Conservation (phyloP, 75 land plant genomes). For the Picea glauca region DNA sequence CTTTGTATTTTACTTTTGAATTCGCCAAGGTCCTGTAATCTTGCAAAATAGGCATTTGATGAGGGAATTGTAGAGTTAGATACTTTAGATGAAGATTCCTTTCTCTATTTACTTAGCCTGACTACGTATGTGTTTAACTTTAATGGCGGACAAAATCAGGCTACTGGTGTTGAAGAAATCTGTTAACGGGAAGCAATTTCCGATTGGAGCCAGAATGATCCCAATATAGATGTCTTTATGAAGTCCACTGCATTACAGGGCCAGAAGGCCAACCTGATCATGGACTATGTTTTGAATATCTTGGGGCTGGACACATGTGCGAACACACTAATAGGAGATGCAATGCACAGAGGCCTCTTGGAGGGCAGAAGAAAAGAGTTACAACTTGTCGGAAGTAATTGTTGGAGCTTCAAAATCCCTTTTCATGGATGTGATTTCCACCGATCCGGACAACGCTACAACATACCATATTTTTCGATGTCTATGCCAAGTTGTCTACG, state of each 20-base stretch:
- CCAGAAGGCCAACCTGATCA: constrained; percentile 34
- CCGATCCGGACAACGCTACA: constrained; percentile 91
- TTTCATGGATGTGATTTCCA: constrained; percentile 90
- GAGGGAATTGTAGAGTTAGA: too few species aligned
- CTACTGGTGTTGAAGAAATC: too few species aligned
- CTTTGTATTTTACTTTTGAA: too few species aligned
- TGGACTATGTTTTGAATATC: constrained; percentile 59
- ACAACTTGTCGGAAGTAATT: constrained; percentile 64
- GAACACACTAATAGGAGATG: constrained; percentile 28
- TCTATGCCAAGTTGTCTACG: too few species aligned
- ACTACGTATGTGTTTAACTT: too few species aligned
- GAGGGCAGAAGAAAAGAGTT: constrained; percentile 35
- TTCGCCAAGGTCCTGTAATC: too few species aligned
- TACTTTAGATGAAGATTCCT: too few species aligned
- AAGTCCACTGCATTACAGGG: constrained; percentile 66
- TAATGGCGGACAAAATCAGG: too few species aligned
- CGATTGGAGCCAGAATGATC: constrained; percentile 11
- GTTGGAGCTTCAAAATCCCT: constrained; percentile 71
- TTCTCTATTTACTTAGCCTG: too few species aligned
- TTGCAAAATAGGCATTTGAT: too few species aligned
- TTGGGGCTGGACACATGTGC: constrained; percentile 35
- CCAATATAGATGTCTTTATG: constrained; percentile 52
- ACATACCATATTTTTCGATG: constrained; percentile 68
- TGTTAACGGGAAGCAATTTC: too few species aligned
- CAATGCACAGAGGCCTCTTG: constrained; percentile 39